Evolutionary conservation across 2,329 filamentous ascomycete genomes (phyloP).

Genomic region (Diaporthe batatas): DNA sequence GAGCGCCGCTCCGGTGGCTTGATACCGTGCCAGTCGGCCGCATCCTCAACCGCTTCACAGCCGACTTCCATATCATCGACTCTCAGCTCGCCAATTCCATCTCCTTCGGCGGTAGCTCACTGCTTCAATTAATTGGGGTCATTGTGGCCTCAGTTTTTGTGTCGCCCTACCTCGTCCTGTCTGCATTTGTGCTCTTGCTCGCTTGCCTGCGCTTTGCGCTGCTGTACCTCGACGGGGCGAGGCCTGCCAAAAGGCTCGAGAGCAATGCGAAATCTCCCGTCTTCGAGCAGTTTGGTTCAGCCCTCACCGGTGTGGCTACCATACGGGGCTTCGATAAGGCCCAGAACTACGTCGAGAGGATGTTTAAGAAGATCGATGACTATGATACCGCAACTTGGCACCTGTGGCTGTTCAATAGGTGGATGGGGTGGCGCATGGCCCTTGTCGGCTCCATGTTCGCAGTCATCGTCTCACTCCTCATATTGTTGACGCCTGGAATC

Average conservation of each 20-base stretch:
- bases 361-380: slow-evolving; percentile 77
- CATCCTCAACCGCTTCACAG: slow-evolving; percentile 82
- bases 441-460: slow-evolving; percentile 78
- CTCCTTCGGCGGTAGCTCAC: slow-evolving; percentile 69
- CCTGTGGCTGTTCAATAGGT: slow-evolving; percentile 80
- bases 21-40: slow-evolving; percentile 84
- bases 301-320: slow-evolving; percentile 78
- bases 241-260: slow-evolving; percentile 83
- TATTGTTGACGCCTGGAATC: slow-evolving; percentile 72
- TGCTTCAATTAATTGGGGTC: slow-evolving; percentile 74
- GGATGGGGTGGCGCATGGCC: slow-evolving; percentile 81
- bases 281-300: slow-evolving; percentile 83
- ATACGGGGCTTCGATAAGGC: slow-evolving; percentile 82
- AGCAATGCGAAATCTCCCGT: slow-evolving; percentile 83
- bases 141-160: slow-evolving; percentile 77
- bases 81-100: slow-evolving; percentile 74
- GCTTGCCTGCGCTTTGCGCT: slow-evolving; percentile 70
- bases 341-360: slow-evolving; percentile 74
- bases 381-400: slow-evolving; percentile 77
- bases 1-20: slow-evolving; percentile 82
- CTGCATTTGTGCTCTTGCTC: slow-evolving; percentile 70
- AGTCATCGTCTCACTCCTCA: slow-evolving; percentile 72
- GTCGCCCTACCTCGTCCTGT: slow-evolving; percentile 74
- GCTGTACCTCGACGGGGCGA: slow-evolving; percentile 76
- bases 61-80: slow-evolving; percentile 82